Evolutionary conservation across 2,329 filamentous ascomycete genomes (phyloP), one percentile per base, ranked within the genome.

Genomic region (Ceratocystiopsis brevicomis): DNA sequence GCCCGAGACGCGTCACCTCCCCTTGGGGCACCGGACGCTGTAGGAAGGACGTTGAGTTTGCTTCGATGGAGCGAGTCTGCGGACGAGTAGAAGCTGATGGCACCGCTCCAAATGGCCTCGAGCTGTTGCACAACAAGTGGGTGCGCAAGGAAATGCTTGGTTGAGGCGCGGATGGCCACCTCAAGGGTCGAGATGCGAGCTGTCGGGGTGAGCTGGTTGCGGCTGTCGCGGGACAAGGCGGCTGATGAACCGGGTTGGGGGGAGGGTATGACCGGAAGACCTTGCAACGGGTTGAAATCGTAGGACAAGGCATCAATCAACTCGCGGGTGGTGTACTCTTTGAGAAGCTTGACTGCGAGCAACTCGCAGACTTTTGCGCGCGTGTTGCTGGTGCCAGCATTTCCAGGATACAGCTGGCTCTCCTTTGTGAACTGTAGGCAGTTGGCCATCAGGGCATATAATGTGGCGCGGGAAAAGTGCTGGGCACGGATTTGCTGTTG

Each of bases 81-180:
- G 13, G 80, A 76, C 2, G 85, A 90, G 59, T 94, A 86, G 55
- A 96, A 95, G 51, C 90, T 86, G 50, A 96, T 90, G 16, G 82
- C 88, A 25, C 88, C 88, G 17, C 85, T 88, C 88, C 88, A 96
- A 48, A 96, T 94, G 38, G 86, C 87, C 59, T 95, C 86, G n/a
- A 96, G 68, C 56, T 95, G 87, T 58, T 92, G 85, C 10, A 95
- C 81, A 1, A 95, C 86, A 4, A 95, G 67, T 1, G 88, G 87
- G 55, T 95, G 87, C 10, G 88, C 81, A 6, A 96, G 67, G 52
- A 95, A 93, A 52, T 85, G 80, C 61, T 96, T 95, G 18, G 88
- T 83, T 49, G 87, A 87, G 17, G 87, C 85, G 51, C 85, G 77
- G 53, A 96, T 95, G 47, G 88, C 87, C 45, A 96, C 78, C 61